phyloP scores from a whole-genome alignment of 768 basidiomycete species.

The Pholiota molesta region DNA sequence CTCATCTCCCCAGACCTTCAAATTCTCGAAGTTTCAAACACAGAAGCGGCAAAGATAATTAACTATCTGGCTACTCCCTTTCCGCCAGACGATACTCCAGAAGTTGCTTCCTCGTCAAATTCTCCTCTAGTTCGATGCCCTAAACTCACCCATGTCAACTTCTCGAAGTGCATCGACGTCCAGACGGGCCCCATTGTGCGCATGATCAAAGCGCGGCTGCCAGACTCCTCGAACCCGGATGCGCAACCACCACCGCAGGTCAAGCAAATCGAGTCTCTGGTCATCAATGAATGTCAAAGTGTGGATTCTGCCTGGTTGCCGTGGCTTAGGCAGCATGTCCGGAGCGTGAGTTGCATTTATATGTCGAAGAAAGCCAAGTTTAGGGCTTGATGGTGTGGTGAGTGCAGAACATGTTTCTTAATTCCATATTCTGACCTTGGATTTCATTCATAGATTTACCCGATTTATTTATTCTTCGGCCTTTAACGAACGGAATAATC shows the following conservation, averaged over 20 bases:
- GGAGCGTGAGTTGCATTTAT: slow-evolving; percentile 63
- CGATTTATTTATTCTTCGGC: not conserved
- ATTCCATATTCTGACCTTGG: not conserved
- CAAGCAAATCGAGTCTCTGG: slow-evolving; percentile 44
- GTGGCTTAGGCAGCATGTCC: slow-evolving; percentile 62
- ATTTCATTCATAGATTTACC: not conserved
- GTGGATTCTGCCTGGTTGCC: slow-evolving; percentile 60
- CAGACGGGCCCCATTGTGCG: slow-evolving; percentile 52
- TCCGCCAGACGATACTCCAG: slow-evolving; percentile 10
- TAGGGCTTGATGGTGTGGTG: slow-evolving; percentile 1
- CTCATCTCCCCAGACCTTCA: slow-evolving; percentile 38
- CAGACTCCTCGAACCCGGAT: slow-evolving; percentile 10
- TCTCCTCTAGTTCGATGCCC: slow-evolving; percentile 41
- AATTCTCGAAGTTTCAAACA: slow-evolving; percentile 42
- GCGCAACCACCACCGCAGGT: not conserved
- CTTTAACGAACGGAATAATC: no score
- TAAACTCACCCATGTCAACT: slow-evolving; percentile 46
- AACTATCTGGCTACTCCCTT: not conserved
- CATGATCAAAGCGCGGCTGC: slow-evolving; percentile 54
- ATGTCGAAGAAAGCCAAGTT: slow-evolving; percentile 48
- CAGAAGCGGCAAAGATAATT: slow-evolving; percentile 15
- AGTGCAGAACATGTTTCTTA: not conserved
- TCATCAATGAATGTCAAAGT: slow-evolving; percentile 56
- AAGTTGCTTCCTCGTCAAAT: slow-evolving; percentile 37
- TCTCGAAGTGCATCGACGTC: slow-evolving; percentile 58